phyloP scores from a whole-genome alignment of 2,329 filamentous ascomycete species.

The Fusarium udum region DNA sequence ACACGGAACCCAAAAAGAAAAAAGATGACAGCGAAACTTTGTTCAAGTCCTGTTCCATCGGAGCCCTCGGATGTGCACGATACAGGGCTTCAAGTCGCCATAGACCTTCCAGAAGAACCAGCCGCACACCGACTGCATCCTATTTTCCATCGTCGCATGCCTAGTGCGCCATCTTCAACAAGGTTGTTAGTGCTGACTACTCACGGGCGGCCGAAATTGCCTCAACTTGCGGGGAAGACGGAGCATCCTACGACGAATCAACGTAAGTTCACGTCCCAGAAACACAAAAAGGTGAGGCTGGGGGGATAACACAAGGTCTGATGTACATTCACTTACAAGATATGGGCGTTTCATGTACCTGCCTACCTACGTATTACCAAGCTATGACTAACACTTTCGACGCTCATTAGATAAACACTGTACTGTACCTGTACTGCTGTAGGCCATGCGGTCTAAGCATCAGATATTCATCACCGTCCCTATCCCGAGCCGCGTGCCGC shows the following conservation, averaged over 20 bases:
- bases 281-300: slow-evolving; percentile 5
- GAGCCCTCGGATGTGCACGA: background rate
- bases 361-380: background rate
- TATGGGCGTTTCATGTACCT: background rate
- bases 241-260: slow-evolving; percentile 9
- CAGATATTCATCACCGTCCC: slow-evolving; percentile 21
- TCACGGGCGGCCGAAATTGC: slow-evolving; percentile 5
- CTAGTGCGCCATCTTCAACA: background rate
- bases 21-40: background rate
- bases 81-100: background rate
- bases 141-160: background rate
- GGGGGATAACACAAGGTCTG: background rate
- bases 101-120: background rate
- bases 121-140: background rate
- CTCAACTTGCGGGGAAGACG: slow-evolving; percentile 18
- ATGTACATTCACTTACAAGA: background rate
- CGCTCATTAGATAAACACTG: background rate
- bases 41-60: background rate
- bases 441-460: slow-evolving; percentile 27
- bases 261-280: background rate
- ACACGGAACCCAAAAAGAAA: background rate
- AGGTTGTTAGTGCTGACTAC: slow-evolving; percentile 4
- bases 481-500: slow-evolving; percentile 23
- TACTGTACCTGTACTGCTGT: no score
- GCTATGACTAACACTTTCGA: slow-evolving; percentile 12